Evolutionary conservation across 148 eudicot species (phyloP).

Genomic region (Rhododendron griersonianum): DNA sequence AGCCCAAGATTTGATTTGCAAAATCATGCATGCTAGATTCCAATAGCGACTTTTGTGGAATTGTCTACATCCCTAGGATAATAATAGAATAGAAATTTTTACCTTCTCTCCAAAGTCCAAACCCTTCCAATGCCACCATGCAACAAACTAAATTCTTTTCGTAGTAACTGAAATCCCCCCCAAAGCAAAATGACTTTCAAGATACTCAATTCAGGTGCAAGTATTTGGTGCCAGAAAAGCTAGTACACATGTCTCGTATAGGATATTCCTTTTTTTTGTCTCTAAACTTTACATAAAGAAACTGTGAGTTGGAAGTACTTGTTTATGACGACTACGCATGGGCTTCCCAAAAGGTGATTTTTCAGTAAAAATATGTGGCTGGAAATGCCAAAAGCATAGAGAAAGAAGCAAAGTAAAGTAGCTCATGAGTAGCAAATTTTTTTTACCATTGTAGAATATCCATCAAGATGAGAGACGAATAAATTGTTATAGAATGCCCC

Average conservation of each 20-base stretch:
- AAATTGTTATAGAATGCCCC: background rate
- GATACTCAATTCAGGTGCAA: background rate
- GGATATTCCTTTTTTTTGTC: background rate
- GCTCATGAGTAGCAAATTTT: background rate
- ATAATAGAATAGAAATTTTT: too few species aligned
- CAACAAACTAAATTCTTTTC: background rate
- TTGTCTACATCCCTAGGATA: too few species aligned
- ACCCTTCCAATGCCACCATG: background rate
- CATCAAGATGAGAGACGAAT: background rate
- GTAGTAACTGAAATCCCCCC: background rate
- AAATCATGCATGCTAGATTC: too few species aligned
- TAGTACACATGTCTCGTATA: background rate
- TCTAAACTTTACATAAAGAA: background rate
- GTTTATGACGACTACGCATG: background rate
- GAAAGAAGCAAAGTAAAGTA: background rate
- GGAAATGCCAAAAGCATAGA: background rate
- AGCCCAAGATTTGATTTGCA: too few species aligned
- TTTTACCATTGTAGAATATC: background rate
- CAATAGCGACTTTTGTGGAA: too few species aligned
- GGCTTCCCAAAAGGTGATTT: background rate
- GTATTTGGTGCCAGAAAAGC: background rate
- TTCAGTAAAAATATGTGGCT: background rate
- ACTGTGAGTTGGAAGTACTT: background rate
- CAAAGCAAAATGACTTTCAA: background rate
- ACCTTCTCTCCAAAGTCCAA: background rate